Evolutionary conservation across 2,329 filamentous ascomycete genomes (phyloP), one percentile per base, ranked within the genome.

Genomic region (Penicillium fuscoglaucum): DNA sequence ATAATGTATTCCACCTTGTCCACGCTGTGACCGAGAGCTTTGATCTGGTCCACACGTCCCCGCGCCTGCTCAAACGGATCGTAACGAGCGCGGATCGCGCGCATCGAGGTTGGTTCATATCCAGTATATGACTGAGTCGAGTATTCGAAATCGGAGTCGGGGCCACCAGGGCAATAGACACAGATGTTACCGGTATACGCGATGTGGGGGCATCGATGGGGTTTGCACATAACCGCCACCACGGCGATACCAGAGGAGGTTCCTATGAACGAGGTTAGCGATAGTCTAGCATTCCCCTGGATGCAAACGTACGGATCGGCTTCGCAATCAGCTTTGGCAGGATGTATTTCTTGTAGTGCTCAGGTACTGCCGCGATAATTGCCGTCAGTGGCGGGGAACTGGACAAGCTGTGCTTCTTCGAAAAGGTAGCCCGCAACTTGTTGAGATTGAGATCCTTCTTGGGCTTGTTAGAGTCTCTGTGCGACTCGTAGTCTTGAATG

Each of bases 1-100:
- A 99, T 96, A 72, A 99, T 99, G 76, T 98, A 99, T 80, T 99
- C 95, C 26, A 99, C 95, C 76, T 99, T 99, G 79, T 99, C 95
- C 48, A 99, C 95, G 46, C 91, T 96, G 76, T 99, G 95, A 0
- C 95, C 95, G 0, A 99, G 83, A 2, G 91, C 90, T 76, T 96
- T 96, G 72, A 99, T 91, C 78, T 99, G 95, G 69, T 99, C 96
- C 6, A 99, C 93, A 66, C 95, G 87, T 43, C 95, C 95, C 73
- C 95, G 85, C 17, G 95, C 95, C 80, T 99, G 95, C 76, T 99
- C 95, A 68, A 97, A 99, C 0, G 95, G 95, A 71, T 99, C 96
- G 72, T 99, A 99, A 51, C 96, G 87, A 33, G 95, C 95, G 61
- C 96, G 89, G 66, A 99, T 99, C 51, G 95, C 95, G 68, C 95